These are phyloP conservation scores for Chionographis japonica DNA, from an alignment of 106 monocot genomes.

Conservation along the genomic window DNA sequence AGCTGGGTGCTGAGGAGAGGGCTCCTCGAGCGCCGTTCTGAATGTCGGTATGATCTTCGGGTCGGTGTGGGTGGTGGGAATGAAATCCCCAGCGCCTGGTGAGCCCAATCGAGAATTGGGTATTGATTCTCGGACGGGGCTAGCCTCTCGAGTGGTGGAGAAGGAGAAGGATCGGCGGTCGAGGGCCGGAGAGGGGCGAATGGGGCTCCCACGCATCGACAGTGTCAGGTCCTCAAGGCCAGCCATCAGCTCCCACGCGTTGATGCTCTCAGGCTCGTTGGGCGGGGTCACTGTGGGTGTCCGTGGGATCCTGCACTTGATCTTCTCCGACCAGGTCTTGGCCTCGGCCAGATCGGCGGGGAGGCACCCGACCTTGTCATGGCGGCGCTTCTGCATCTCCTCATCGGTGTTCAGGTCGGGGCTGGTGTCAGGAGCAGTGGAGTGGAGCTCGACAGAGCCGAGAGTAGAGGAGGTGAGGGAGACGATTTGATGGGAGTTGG, in stretches of 20 bases:
- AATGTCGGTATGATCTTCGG: slow-evolving; percentile 20
- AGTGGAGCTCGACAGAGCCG: slow-evolving; percentile 21
- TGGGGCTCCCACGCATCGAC: no score
- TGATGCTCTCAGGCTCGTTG: slow-evolving; percentile 47
- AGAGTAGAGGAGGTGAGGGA: slow-evolving; percentile 37
- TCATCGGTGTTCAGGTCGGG: neutral
- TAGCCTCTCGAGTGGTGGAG: neutral
- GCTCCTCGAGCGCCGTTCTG: slow-evolving; percentile 26
- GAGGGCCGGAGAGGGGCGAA: slow-evolving; percentile 25
- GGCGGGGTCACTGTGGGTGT: slow-evolving; percentile 47
- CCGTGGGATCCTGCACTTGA: slow-evolving; percentile 13
- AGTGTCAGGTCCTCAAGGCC: slow-evolving; percentile 21
- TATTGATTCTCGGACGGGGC: neutral
- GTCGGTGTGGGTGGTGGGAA: slow-evolving; percentile 10
- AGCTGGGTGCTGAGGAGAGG: slow-evolving; percentile 21
- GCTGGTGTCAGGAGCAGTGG: no score
- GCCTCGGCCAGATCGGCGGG: neutral
- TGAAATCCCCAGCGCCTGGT: neutral
- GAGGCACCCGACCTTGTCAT: neutral
- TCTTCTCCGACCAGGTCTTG: slow-evolving; percentile 8
- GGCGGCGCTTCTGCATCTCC: slow-evolving; percentile 3
- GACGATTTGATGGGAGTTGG: slow-evolving; percentile 19
- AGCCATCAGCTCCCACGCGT: slow-evolving; percentile 53
- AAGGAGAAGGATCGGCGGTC: slow-evolving; percentile 51
- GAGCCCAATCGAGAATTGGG: neutral